Conservation (phyloP, 2,329 filamentous ascomycete genomes). For the Onygenales sp. region DNA sequence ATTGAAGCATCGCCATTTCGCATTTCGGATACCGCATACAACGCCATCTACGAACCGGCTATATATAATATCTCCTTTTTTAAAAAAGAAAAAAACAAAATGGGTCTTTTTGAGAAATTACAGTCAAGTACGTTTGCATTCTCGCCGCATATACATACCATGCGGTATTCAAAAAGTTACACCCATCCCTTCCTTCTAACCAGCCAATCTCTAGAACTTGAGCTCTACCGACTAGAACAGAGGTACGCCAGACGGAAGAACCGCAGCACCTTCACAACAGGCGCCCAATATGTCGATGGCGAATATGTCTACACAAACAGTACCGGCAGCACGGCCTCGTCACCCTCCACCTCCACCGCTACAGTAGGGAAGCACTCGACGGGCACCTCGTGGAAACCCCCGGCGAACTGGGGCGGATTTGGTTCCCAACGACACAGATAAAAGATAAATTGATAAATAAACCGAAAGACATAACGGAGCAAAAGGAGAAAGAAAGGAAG, state of each 20-base stretch:
- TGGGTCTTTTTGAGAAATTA: constrained; percentile 43
- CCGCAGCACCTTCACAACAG: constrained; percentile 79
- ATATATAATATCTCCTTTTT: not conserved
- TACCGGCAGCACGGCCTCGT: constrained; percentile 11
- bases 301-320: constrained; percentile 69
- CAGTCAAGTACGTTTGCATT: constrained; percentile 36
- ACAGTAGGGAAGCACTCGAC: constrained; percentile 31
- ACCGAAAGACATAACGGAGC: not conserved
- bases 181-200: constrained; percentile 7
- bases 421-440: not conserved
- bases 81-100: constrained; percentile 12
- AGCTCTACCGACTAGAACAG: constrained; percentile 91
- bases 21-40: too few species aligned
- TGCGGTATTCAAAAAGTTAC: not conserved
- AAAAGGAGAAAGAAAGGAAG: not conserved
- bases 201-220: constrained; percentile 46
- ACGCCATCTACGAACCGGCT: not conserved
- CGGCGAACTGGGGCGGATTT: not conserved
- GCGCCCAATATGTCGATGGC: constrained; percentile 86
- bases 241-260: constrained; percentile 87
- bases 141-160: not conserved
- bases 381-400: constrained; percentile 11
- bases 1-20: too few species aligned
- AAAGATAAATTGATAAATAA: not conserved
- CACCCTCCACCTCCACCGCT: constrained; percentile 25